A percentile compares a stretch with the other conserved stretches of the same genome.
Evolutionary conservation across 768 basidiomycete genomes (phyloP).

Genomic region (Holtermanniella nyarrowii): DNA sequence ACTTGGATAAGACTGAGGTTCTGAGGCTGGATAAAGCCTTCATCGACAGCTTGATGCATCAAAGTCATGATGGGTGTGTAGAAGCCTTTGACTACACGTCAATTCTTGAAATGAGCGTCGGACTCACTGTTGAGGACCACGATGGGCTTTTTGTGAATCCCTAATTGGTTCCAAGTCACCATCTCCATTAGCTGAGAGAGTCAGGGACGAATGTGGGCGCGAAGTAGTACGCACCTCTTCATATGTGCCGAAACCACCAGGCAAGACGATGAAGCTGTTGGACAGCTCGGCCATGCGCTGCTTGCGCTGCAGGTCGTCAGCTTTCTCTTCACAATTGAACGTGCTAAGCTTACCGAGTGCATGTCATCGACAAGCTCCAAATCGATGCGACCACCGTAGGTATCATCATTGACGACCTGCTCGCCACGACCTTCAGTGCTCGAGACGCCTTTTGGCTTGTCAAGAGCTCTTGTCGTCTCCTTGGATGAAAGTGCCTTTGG

Average conservation of each 20-base stretch:
- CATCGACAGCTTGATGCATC: constrained; percentile 55
- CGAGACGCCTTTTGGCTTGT: constrained; percentile 65
- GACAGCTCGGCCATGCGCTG: constrained; percentile 76
- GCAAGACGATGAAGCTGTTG: constrained; percentile 73
- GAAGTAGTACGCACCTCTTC: constrained; percentile 58
- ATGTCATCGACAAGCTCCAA: constrained; percentile 33
- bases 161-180: constrained; percentile 64
- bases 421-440: constrained; percentile 50
- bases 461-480: constrained; percentile 56
- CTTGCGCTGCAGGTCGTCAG: constrained; percentile 67
- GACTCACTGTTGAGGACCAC: constrained; percentile 58
- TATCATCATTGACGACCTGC: constrained; percentile 20
- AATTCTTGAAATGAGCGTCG: not conserved
- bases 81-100: constrained; percentile 53
- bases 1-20: constrained; percentile 60
- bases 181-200: constrained; percentile 66
- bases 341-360: constrained; percentile 38
- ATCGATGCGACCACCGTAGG: constrained; percentile 22
- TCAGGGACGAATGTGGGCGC: not conserved
- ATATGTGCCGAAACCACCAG: constrained; percentile 89
- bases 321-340: not conserved
- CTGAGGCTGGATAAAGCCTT: constrained; percentile 61
- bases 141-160: constrained; percentile 52
- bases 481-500: constrained; percentile 43
- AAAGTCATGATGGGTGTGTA: constrained; percentile 72